A percentile compares a stretch with the other conserved stretches of the same genome.
Evolutionary conservation across 2,329 filamentous ascomycete species (phyloP).

Genomic region (Plenodomus lindquistii): DNA sequence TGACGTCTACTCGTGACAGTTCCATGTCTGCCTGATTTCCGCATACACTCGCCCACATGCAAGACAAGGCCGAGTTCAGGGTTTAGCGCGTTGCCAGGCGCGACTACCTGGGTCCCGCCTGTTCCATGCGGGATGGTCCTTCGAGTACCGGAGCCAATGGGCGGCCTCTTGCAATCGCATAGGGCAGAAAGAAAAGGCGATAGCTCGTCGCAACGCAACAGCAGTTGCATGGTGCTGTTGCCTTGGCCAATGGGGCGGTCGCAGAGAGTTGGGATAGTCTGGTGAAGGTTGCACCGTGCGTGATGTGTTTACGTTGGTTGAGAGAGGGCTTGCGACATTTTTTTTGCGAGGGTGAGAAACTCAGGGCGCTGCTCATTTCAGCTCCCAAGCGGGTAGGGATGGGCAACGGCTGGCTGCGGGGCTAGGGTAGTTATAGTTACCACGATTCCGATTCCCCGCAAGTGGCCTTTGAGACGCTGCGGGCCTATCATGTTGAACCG

Average conservation of each 20-base stretch:
- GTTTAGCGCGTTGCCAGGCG: slow-evolving; percentile 13
- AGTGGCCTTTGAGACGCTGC: background rate
- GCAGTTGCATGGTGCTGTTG: slow-evolving; percentile 12
- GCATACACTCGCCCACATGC: slow-evolving; percentile 13
- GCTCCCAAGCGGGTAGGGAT: background rate
- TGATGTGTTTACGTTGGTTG: background rate
- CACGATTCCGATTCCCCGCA: background rate
- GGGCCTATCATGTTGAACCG: background rate
- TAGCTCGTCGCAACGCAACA: slow-evolving; percentile 17
- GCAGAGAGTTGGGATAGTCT: background rate
- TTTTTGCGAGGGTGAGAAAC: background rate
- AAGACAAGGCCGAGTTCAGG: slow-evolving; percentile 14
- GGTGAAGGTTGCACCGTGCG: background rate
- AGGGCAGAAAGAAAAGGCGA: slow-evolving; percentile 16
- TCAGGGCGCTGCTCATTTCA: background rate
- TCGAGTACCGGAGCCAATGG: slow-evolving; percentile 18
- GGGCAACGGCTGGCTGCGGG: background rate
- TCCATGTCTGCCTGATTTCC: slow-evolving; percentile 21
- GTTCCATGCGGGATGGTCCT: slow-evolving; percentile 20
- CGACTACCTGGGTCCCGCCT: slow-evolving; percentile 17
- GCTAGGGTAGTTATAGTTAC: background rate
- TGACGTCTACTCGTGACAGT: slow-evolving; percentile 26
- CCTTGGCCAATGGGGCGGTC: slow-evolving; percentile 12
- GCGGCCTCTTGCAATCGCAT: slow-evolving; percentile 9
- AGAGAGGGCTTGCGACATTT: background rate